Conservation (phyloP, 495 filamentous ascomycete species). For the Xanthoparmelia taractica region DNA sequence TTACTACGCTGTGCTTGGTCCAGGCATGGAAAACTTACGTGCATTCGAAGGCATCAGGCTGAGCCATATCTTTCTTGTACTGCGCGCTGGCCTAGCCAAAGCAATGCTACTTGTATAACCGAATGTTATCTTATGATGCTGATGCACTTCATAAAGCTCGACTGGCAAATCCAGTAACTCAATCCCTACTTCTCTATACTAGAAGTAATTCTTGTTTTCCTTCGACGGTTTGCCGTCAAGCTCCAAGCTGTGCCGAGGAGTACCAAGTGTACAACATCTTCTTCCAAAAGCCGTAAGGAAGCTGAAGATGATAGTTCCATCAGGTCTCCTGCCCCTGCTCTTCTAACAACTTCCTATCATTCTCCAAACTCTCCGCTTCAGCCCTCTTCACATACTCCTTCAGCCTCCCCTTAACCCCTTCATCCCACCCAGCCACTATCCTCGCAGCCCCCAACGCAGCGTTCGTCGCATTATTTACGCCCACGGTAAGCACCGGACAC, state of each 20-base stretch:
- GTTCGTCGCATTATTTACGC: constrained; percentile 90
- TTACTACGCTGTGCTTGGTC: not conserved
- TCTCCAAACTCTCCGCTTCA: constrained; percentile 10
- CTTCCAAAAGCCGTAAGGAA: not conserved
- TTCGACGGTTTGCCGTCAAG: not conserved
- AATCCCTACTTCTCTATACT: not conserved
- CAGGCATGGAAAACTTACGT: not conserved
- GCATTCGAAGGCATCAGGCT: not conserved
- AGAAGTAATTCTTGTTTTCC: not conserved
- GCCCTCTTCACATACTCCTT: constrained; percentile 20
- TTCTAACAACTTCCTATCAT: constrained; percentile 7
- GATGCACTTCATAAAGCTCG: not conserved
- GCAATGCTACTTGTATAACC: not conserved
- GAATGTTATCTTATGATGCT: not conserved
- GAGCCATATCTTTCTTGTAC: not conserved
- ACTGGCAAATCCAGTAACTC: not conserved
- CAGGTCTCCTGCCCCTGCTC: not conserved
- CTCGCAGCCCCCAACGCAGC: constrained; percentile 79
- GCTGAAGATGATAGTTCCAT: not conserved
- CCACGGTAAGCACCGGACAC: constrained; percentile 81
- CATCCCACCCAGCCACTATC: constrained; percentile 65
- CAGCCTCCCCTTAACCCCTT: constrained; percentile 19
- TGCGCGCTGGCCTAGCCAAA: not conserved
- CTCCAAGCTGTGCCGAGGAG: not conserved
- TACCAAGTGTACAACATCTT: not conserved